These are phyloP conservation scores for Alternaria sp. DNA, from an alignment of 2,329 filamentous ascomycete species.

Conservation along the genomic window DNA sequence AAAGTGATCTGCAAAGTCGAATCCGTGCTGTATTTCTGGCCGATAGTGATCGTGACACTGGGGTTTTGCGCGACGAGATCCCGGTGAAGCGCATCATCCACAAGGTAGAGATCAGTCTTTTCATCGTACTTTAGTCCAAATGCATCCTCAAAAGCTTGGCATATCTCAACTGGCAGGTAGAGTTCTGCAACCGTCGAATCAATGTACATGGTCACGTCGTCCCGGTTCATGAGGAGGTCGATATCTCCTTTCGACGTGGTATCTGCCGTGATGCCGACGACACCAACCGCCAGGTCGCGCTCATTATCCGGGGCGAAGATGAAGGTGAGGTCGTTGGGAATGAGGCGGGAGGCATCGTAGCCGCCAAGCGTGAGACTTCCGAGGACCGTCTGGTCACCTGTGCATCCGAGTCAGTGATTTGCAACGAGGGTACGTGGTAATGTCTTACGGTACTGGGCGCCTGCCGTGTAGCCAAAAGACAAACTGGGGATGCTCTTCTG, in stretches of 20 bases:
- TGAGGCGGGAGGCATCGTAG: slow-evolving; percentile 69
- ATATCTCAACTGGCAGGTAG: slow-evolving; percentile 60
- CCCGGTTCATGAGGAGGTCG: slow-evolving; percentile 40
- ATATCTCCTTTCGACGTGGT: slow-evolving; percentile 41
- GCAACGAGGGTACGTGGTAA: neutral
- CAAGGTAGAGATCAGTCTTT: slow-evolving; percentile 68
- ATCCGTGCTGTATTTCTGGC: slow-evolving; percentile 41
- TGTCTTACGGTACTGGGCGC: slow-evolving; percentile 71
- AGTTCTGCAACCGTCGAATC: slow-evolving; percentile 59
- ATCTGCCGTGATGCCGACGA: slow-evolving; percentile 50
- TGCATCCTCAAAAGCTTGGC: slow-evolving; percentile 67
- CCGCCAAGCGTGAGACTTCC: slow-evolving; percentile 70
- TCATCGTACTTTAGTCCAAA: slow-evolving; percentile 72
- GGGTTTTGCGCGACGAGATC: slow-evolving; percentile 54
- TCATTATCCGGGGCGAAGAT: slow-evolving; percentile 63
- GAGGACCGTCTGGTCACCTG: slow-evolving; percentile 45
- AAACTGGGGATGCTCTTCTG: slow-evolving; percentile 69
- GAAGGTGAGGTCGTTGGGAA: slow-evolving; percentile 67
- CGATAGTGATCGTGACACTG: slow-evolving; percentile 54
- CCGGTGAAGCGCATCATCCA: slow-evolving; percentile 64
- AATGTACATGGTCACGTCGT: slow-evolving; percentile 53
- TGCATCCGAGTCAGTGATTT: slow-evolving; percentile 17
- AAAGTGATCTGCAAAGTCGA: slow-evolving; percentile 54
- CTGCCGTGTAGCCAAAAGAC: slow-evolving; percentile 78
- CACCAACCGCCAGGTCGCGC: slow-evolving; percentile 66